Evolutionary conservation across 78 protist genomes (phyloP).

Genomic region (Dictyostelium brefeldianum): DNA sequence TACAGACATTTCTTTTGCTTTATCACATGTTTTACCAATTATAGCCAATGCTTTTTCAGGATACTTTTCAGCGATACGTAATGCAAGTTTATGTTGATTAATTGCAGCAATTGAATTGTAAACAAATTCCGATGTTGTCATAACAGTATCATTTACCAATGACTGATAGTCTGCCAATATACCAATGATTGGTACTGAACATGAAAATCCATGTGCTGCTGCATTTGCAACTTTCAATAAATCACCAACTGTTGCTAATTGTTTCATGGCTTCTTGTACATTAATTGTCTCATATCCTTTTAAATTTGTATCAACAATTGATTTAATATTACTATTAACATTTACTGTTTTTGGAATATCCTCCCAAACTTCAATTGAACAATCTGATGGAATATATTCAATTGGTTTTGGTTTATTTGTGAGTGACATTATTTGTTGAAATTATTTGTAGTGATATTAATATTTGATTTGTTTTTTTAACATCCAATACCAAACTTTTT

Average conservation of each 20-base stretch:
- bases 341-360: not conserved
- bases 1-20: not conserved
- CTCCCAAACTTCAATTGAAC: not conserved
- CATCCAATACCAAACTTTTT: too few relatives aligned
- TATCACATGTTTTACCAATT: not conserved
- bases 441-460: too few relatives aligned
- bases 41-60: not conserved
- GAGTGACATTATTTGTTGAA: not conserved
- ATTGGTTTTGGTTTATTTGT: not conserved
- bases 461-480: too few relatives aligned
- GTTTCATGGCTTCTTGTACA: not conserved
- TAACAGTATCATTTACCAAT: slow-evolving; percentile 3
- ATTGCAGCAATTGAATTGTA: not conserved
- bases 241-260: not conserved
- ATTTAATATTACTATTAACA: not conserved
- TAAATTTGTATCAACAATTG: not conserved
- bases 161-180: not conserved
- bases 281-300: not conserved
- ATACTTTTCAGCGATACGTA: not conserved
- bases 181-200: not conserved
- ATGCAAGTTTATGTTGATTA: not conserved
- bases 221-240: slow-evolving; percentile 14
- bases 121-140: not conserved
- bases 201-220: not conserved
- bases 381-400: not conserved